Base-by-base conservation (phyloP, 1,139 yeast genomes). In the Suhomyces guaymorum region DNA sequence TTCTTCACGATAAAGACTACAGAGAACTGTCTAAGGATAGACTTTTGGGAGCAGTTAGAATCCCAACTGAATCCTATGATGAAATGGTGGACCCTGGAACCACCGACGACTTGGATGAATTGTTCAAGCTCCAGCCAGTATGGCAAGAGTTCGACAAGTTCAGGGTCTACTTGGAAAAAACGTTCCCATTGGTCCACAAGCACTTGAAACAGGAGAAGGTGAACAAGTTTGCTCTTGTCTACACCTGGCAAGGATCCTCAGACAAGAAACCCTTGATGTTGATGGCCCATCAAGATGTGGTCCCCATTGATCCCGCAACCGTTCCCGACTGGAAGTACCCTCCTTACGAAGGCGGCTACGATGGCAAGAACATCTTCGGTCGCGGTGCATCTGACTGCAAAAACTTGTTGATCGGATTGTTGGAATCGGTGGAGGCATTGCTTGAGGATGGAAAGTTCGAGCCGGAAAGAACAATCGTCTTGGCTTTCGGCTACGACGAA, bases 31-130 rank as follows among this genome's bases (percentile, higher is more conserved):
- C 82, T 0, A 65, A 72, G 17, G 47, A 55, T 9, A 71, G 68
- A 45, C 59, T 80, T 26, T 57, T 73, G 7, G 78, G 75, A 9
- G 80, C 89, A 1, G 66, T 85, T 19, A 69, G 68, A 47, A 62
- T 82, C 31, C 79, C 85, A 12, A 82, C 92, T 5, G 80, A 76
- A 47, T 70, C 78, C 12, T 76, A 63, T 42, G 94, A 84, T 52
- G 66, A 63, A 7, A 57, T 63, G 53, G 49, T 52, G 7, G 55
- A 55, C 33, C 66, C 65, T 0, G 49, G 50, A 10, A 32, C 46
- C 9, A 48, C 56, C 5, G 49, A 57, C 8, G 30, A 54, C 8
- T 39, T 46, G 28, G 54, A 57, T 15, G 62, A 58, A 15, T 49
- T 62, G 35, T 59, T 52, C 39, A 38, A 56, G 32, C 25, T 55